Evolutionary conservation across 2,329 filamentous ascomycete genomes (phyloP), one percentile per base, ranked within the genome.

Genomic region (Bipolaris oryzae): DNA sequence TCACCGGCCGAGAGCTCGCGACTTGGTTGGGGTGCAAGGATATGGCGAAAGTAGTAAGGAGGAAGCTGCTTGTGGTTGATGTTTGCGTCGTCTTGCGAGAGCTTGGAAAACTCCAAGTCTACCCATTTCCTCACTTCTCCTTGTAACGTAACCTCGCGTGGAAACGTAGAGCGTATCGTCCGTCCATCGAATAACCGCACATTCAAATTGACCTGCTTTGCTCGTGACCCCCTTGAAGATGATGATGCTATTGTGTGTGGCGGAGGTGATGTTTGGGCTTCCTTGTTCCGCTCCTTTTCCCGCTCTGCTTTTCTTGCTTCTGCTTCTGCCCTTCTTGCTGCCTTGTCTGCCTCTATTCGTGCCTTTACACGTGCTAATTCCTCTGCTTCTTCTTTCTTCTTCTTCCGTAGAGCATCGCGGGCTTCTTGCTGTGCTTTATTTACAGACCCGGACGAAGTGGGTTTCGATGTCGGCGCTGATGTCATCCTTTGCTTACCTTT

Each of bases 141-240:
- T 6, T 80, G 76, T 3, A 97, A 81, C 0, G 84, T 89, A 6
- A 84, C 81, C 2, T 79, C 78, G 20, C 87, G 85, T 10, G 85
- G 79, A 74, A 97, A 96, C 16, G 84, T 86, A 3, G 82, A 84
- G 38, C 92, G 87, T 16, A 97, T 84, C 1, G 87, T 92, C 10
- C 87, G 88, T 9, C 94, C 94, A 70, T 97, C 92, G 54, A 96
- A 90, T 0, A 96, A 81, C 7, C 93, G 86, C 16, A 96, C 85
- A 68, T 95, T 91, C 1, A 97, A 79, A 16, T 71, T 66, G 11
- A 77, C 71, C 7, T 65, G 63, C 55, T 66, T 64, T 66, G 74
- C 52, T 61, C 70, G 70, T 7, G 71, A 70, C 15, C 67, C 68
- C 45, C 52, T 64, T 54, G 69, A 73, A 35, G 63, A 69, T 52